Evolutionary conservation across 2,329 filamentous ascomycete genomes (phyloP).

Genomic region (Fusarium floridanum): DNA sequence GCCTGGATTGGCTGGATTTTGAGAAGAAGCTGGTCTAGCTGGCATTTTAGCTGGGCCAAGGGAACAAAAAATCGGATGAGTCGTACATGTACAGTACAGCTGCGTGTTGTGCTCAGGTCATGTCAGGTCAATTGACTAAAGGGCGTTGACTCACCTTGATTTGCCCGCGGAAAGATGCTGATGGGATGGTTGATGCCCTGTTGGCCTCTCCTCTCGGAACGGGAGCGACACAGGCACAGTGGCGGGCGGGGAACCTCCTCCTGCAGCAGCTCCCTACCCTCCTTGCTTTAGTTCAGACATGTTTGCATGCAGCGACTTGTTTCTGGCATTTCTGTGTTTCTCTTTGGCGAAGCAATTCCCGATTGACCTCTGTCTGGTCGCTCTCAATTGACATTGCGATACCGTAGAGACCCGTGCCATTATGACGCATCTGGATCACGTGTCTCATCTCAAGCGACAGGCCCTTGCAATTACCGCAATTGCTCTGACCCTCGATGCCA

Average conservation of each 20-base stretch:
- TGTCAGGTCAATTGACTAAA: conserved; percentile 1
- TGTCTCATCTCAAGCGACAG: background rate
- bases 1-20: conserved; percentile 33
- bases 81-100: background rate
- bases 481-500: background rate
- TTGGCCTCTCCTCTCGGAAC: background rate
- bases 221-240: background rate
- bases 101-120: background rate
- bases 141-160: background rate
- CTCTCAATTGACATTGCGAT: background rate
- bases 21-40: conserved; percentile 10
- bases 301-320: conserved; percentile 14
- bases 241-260: conserved; percentile 22
- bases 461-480: conserved; percentile 6
- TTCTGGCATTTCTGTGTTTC: background rate
- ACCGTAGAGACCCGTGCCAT: background rate
- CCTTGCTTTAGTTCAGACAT: conserved; percentile 9
- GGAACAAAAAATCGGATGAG: conserved; percentile 22
- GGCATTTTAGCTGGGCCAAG: conserved; percentile 24
- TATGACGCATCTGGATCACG: background rate
- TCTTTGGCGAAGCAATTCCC: background rate
- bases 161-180: background rate
- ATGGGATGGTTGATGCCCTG: background rate
- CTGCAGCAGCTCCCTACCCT: conserved; percentile 21
- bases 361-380: background rate